phyloP scores from a whole-genome alignment of 2,329 filamentous ascomycete species.

The Cytospora schulzeri region DNA sequence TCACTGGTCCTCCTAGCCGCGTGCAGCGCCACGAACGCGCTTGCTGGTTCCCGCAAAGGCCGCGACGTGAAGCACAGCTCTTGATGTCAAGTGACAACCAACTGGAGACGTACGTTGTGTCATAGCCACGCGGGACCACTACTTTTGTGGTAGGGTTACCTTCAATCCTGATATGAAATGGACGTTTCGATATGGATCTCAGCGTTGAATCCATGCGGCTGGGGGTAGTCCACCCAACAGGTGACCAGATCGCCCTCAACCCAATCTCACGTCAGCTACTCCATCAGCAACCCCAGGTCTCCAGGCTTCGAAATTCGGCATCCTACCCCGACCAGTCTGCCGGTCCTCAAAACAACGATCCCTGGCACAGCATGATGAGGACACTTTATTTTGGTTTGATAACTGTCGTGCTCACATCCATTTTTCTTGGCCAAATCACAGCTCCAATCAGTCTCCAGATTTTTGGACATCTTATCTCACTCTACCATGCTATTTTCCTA shows the following conservation, averaged over 20 bases:
- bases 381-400: background rate
- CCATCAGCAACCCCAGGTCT: conserved; percentile 8
- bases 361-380: background rate
- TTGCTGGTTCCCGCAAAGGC: conserved; percentile 18
- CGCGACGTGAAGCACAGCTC: conserved; percentile 8
- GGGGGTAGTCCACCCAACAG: conserved; percentile 17
- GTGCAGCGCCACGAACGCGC: conserved; percentile 24
- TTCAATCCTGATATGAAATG: conserved; percentile 2
- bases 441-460: background rate
- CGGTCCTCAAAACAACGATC: no score
- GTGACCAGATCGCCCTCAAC: conserved; percentile 3
- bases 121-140: conserved; percentile 22
- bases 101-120: background rate
- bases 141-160: conserved; percentile 18
- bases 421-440: background rate
- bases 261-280: conserved; percentile 27
- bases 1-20: conserved; percentile 24
- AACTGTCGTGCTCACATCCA: background rate
- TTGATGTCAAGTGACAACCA: background rate
- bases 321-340: background rate
- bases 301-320: conserved; percentile 11
- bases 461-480: background rate
- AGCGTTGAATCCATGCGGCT: conserved; percentile 18
- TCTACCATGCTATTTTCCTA: background rate
- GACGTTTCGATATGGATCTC: conserved; percentile 9